A percentile compares a stretch with the other conserved stretches of the same genome.
Evolutionary conservation across 2,329 filamentous ascomycete genomes (phyloP).

Genomic region (Xylaria sp.): DNA sequence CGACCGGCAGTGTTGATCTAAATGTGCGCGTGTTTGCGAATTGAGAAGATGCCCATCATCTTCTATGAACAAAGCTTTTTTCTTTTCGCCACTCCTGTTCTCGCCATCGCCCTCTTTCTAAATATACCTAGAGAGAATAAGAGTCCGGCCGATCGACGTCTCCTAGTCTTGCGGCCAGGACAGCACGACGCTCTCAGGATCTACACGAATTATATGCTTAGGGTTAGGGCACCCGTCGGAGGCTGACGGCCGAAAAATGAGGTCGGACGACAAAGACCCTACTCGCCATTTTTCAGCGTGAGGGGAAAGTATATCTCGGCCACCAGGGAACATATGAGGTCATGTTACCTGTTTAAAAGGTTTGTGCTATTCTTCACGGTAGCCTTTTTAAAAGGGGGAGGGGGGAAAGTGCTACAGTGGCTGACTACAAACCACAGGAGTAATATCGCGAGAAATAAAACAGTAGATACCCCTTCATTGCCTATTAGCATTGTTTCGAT

Average conservation of each 20-base stretch:
- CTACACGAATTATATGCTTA: neutral
- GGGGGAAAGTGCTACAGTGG: neutral
- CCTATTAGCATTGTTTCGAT: slow-evolving; percentile 22
- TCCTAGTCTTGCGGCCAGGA: neutral
- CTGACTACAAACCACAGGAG: slow-evolving; percentile 28
- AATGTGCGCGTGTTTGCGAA: slow-evolving; percentile 82
- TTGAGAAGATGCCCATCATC: slow-evolving; percentile 42
- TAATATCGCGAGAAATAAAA: slow-evolving; percentile 25
- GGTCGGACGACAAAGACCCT: neutral
- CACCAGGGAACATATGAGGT: slow-evolving; percentile 25
- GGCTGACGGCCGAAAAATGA: neutral
- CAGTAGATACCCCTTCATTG: slow-evolving; percentile 35
- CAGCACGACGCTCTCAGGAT: neutral
- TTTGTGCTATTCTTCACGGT: slow-evolving; percentile 27
- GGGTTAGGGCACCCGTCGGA: slow-evolving; percentile 1
- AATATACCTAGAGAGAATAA: slow-evolving; percentile 5
- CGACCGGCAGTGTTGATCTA: slow-evolving; percentile 86
- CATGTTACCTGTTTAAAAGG: slow-evolving; percentile 33
- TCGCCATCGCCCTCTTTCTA: neutral
- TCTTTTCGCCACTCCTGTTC: slow-evolving; percentile 5
- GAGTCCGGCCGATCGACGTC: neutral
- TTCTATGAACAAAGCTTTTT: neutral
- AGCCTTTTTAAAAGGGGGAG: slow-evolving; percentile 4
- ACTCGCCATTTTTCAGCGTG: slow-evolving; percentile 1
- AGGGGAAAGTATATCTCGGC: slow-evolving; percentile 9